These are phyloP conservation scores for Vigna unguiculata DNA, from an alignment of 306 rosid species.

Conservation along the genomic window DNA sequence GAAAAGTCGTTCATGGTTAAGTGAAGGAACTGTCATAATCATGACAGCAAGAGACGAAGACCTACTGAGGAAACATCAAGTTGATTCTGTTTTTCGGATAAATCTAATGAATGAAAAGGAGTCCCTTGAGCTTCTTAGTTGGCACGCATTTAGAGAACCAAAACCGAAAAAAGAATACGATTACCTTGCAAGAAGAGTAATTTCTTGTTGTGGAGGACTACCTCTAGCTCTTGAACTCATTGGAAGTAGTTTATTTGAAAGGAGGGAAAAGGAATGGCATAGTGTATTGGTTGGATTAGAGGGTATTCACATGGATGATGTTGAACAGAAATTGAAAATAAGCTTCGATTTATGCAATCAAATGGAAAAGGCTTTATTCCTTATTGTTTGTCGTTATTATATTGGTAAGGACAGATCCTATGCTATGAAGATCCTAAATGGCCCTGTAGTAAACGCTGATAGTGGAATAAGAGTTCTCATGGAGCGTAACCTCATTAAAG, in stretches of 20 bases:
- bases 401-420: slow-evolving; percentile 22
- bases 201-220: neutral
- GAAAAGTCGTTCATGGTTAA: too few relatives aligned
- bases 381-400: slow-evolving; percentile 47
- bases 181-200: too few relatives aligned
- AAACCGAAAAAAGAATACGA: too few relatives aligned
- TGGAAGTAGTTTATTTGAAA: neutral
- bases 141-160: too few relatives aligned
- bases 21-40: slow-evolving; percentile 40
- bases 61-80: slow-evolving; percentile 1
- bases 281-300: neutral
- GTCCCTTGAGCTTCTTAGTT: too few relatives aligned
- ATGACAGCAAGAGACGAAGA: slow-evolving; percentile 38
- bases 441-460: slow-evolving; percentile 42
- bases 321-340: neutral
- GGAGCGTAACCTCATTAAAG: slow-evolving; percentile 38
- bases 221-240: neutral
- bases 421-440: slow-evolving; percentile 34
- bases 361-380: slow-evolving; percentile 34
- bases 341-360: neutral
- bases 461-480: slow-evolving; percentile 38
- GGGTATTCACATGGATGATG: fast-evolving
- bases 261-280: neutral
- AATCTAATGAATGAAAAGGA: too few relatives aligned
- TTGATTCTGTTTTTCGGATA: too few relatives aligned